phyloP scores from a whole-genome alignment of 495 filamentous ascomycete genomes.

The Geoglossum glabrum region DNA sequence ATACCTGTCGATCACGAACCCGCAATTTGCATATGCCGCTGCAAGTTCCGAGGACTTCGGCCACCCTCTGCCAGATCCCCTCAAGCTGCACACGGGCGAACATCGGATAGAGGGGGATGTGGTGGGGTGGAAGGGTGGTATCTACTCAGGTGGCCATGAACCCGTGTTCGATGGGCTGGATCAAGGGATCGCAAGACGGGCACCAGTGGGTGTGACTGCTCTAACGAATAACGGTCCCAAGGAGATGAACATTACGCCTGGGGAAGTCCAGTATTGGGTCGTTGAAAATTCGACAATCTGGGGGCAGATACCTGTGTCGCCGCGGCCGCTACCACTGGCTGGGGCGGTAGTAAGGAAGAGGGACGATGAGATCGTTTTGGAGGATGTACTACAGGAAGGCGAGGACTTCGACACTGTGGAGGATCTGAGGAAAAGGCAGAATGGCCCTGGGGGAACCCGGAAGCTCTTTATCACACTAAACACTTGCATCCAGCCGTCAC shows the following conservation, averaged over 20 bases:
- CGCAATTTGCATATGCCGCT: slow-evolving; percentile 40
- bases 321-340: too few species aligned
- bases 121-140: not conserved
- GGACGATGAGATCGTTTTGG: not conserved
- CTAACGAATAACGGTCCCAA: slow-evolving; percentile 45
- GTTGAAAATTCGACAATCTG: slow-evolving; percentile 26
- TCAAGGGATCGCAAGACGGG: slow-evolving; percentile 42
- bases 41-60: slow-evolving; percentile 20
- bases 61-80: slow-evolving; percentile 27
- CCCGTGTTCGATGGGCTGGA: slow-evolving; percentile 38
- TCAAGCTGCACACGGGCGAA: slow-evolving; percentile 9
- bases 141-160: slow-evolving; percentile 22
- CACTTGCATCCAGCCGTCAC: slow-evolving; percentile 51
- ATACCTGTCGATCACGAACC: slow-evolving; percentile 32
- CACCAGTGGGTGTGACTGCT: slow-evolving; percentile 21
- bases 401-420: slow-evolving; percentile 3
- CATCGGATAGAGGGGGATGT: not conserved
- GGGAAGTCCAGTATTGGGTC: slow-evolving; percentile 35
- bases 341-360: too few species aligned
- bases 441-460: slow-evolving; percentile 17
- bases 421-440: slow-evolving; percentile 6
- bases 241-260: slow-evolving; percentile 32
- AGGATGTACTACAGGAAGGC: slow-evolving; percentile 1
- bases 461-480: slow-evolving; percentile 62
- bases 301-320: slow-evolving; percentile 17